phyloP scores from a whole-genome alignment of 805 yeast species.

The Nakazawaea ambrosiae region DNA sequence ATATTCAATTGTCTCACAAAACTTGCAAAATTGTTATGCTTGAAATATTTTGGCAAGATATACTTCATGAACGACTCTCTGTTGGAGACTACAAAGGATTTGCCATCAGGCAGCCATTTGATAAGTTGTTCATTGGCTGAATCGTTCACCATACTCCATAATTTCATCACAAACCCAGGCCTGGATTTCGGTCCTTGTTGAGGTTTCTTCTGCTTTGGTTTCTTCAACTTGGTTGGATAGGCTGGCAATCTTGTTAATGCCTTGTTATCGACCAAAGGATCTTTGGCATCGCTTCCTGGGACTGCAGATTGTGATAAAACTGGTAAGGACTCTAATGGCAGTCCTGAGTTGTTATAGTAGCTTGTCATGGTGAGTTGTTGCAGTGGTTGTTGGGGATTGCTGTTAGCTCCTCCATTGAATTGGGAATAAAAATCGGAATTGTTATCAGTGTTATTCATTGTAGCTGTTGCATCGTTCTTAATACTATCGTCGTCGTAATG shows the following conservation, averaged over 20 bases:
- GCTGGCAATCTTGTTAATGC: slow-evolving; percentile 3
- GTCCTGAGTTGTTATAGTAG: too few species aligned
- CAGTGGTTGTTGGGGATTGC: too few species aligned
- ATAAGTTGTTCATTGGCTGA: slow-evolving; percentile 60
- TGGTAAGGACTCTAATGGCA: too few species aligned
- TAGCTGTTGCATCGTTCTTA: too few species aligned
- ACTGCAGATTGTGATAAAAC: slow-evolving; percentile 3
- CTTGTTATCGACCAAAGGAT: not conserved
- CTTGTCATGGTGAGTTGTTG: not conserved
- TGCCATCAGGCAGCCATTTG: slow-evolving; percentile 81
- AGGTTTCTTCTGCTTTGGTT: slow-evolving; percentile 12
- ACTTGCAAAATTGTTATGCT: slow-evolving; percentile 91
- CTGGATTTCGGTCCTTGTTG: slow-evolving; percentile 39
- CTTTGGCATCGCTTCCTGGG: not conserved
- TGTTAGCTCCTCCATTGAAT: too few species aligned
- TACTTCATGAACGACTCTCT: slow-evolving; percentile 79
- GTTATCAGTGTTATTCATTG: too few species aligned
- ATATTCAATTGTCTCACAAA: slow-evolving; percentile 94
- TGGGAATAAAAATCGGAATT: too few species aligned
- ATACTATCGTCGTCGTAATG: too few species aligned
- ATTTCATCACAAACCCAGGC: slow-evolving; percentile 88
- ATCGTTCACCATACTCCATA: slow-evolving; percentile 96
- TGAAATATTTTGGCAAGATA: slow-evolving; percentile 86
- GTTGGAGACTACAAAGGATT: slow-evolving; percentile 75
- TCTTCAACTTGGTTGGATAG: slow-evolving; percentile 7